A percentile compares a stretch with the other conserved stretches of the same genome.
phyloP scores from a whole-genome alignment of 768 basidiomycete genomes.

The Galerina sulciceps region DNA sequence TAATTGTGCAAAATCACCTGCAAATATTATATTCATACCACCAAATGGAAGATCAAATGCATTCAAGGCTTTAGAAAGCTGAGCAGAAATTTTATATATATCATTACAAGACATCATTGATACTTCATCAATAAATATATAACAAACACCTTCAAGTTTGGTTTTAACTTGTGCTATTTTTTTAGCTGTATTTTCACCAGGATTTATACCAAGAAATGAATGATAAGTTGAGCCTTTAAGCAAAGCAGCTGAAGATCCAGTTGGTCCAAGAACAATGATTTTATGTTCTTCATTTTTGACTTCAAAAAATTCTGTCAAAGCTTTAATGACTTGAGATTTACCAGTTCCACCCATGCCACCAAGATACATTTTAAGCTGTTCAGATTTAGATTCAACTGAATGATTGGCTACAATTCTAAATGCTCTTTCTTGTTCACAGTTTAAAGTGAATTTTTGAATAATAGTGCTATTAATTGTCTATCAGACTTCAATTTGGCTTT shows the following conservation, averaged over 20 bases:
- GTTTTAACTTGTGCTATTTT: constrained; percentile 18
- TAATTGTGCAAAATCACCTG: constrained; percentile 51
- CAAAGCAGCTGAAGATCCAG: constrained; percentile 18
- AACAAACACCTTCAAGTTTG: constrained; percentile 12
- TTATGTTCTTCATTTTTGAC: constrained; percentile 13
- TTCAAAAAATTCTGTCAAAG: constrained; percentile 26
- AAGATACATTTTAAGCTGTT: constrained; percentile 33
- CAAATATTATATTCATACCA: constrained; percentile 45
- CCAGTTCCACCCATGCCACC: constrained; percentile 39
- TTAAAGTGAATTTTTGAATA: constrained; percentile 24
- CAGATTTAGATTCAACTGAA: constrained; percentile 3
- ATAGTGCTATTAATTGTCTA: constrained; percentile 27
- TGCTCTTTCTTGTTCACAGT: constrained; percentile 33
- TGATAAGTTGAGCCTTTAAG: constrained; percentile 14
- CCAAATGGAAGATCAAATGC: constrained; percentile 30
- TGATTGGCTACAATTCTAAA: constrained; percentile 35
- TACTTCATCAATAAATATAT: constrained; percentile 40
- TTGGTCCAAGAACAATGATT: constrained; percentile 22
- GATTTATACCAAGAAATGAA: constrained; percentile 14
- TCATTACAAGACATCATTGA: constrained; percentile 41
- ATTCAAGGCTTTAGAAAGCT: constrained; percentile 23
- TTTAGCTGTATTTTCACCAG: background rate
- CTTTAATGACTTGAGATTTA: constrained; percentile 34
- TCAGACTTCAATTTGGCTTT: constrained; percentile 13
- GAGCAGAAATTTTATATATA: constrained; percentile 30